Base-by-base conservation (phyloP, 2,329 filamentous ascomycete species). In the Tolypocladium tropicale region DNA sequence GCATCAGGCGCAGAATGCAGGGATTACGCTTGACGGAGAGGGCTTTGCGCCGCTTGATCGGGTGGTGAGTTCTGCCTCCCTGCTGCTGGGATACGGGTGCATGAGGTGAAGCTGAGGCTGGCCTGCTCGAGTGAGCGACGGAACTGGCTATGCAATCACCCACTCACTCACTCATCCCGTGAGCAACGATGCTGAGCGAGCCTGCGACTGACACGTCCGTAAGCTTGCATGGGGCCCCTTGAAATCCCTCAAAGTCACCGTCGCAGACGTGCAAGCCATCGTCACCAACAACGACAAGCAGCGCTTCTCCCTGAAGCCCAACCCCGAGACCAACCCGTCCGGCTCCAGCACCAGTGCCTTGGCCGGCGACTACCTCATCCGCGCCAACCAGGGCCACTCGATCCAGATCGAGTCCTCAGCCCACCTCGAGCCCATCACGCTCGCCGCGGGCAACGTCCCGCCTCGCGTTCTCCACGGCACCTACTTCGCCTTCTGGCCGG, bases 301-400 rank as follows among this genome's bases (percentile, higher is more conserved):
- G 71, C 88, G 94, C 41, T 99, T 95, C 76, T 82, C 85, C 2
- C 78, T 97, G 66, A 85, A 90, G 54, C 81, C 81, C 50, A 79
- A 74, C 59, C 64, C 68, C 10, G 56, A 56, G 18, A 63, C 64
- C 43, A 65, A 67, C 55, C 62, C 64, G 2, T 60, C 58, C 6
- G 53, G 55, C 55, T 65, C 55, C 4, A 52, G 55, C 12, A 60
- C 64, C 21, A 68, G 68, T 23, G 66, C 67, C 10, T 76, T 87
- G 53, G 79, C 89, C 0, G 70, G 78, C 0, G 78, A 88, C 69
- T 96, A 86, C 76, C 78, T 95, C 34, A 96, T 99, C 73, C 90
- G 94, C 65, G 94, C 94, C 32, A 96, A 95, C 67, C 94, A 97
- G 74, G 94, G 94, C 55, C 94, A 97, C 76, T 90, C 84, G 64